These are phyloP conservation scores for Silybum marianum DNA, from an alignment of 129 eudicot genomes.

Conservation along the genomic window DNA sequence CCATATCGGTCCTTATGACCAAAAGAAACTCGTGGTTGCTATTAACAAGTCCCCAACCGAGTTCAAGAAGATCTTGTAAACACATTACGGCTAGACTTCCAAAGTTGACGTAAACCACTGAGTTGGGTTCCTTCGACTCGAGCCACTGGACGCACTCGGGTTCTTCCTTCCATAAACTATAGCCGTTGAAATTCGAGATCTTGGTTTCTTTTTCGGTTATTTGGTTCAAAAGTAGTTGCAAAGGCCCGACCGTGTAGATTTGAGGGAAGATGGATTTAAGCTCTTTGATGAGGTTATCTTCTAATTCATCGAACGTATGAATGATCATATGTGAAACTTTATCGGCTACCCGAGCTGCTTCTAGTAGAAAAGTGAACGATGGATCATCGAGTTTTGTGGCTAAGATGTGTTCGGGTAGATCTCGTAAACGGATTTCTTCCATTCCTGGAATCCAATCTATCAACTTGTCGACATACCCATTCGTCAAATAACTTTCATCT, in stretches of 20 bases:
- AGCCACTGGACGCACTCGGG: conserved; percentile 52
- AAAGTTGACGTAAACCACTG: conserved; percentile 57
- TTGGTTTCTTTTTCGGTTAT: conserved; percentile 19
- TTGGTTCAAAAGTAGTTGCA: conserved; percentile 35
- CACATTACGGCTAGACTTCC: conserved; percentile 55
- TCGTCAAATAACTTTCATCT: conserved; percentile 48
- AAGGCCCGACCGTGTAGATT: conserved; percentile 50
- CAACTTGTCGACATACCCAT: conserved; percentile 50
- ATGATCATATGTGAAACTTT: conserved; percentile 39
- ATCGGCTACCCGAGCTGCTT: not conserved
- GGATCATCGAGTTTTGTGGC: conserved; percentile 42
- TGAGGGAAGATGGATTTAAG: conserved; percentile 30
- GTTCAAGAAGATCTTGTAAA: conserved; percentile 42
- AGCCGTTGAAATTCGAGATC: conserved; percentile 28
- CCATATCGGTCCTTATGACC: conserved; percentile 53
- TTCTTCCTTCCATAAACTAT: conserved; percentile 64
- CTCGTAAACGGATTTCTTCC: conserved; percentile 41
- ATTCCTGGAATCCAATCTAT: conserved; percentile 59
- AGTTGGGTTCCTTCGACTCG: conserved; percentile 34
- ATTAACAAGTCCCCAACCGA: conserved; percentile 68
- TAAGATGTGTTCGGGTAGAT: conserved; percentile 53
- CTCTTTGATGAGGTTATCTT: conserved; percentile 24
- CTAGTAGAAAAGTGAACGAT: conserved; percentile 31
- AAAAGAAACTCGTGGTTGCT: conserved; percentile 48
- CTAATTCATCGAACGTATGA: conserved; percentile 56